These are phyloP conservation scores for Boletus reticuloceps DNA, from an alignment of 768 basidiomycete genomes.

Conservation along the genomic window DNA sequence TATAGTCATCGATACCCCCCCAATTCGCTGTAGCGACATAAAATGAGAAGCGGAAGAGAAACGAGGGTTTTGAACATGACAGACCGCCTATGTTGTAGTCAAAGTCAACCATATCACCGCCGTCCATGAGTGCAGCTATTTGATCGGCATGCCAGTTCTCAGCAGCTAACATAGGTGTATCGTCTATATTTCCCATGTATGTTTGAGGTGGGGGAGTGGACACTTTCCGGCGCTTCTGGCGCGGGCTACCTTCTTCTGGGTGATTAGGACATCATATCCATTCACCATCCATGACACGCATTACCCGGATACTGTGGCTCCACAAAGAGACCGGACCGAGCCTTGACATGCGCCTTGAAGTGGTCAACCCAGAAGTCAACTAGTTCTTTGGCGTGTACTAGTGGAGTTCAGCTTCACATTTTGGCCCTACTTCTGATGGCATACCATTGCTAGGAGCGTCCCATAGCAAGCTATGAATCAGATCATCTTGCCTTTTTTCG, in stretches of 20 bases:
- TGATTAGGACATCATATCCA: conserved; percentile 2
- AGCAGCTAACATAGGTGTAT: neutral
- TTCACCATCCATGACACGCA: neutral
- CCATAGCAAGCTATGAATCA: conserved; percentile 66
- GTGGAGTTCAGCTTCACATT: conserved; percentile 1
- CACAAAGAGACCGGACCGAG: conserved; percentile 40
- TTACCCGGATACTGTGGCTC: conserved; percentile 13
- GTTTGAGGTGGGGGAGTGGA: conserved; percentile 4
- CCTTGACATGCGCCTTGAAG: conserved; percentile 68
- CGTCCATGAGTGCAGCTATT: conserved; percentile 2
- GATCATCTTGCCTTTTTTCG: conserved; percentile 51
- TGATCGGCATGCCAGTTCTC: conserved; percentile 16
- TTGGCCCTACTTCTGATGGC: conserved; percentile 18
- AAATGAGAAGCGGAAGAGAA: neutral
- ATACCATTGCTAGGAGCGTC: conserved; percentile 63
- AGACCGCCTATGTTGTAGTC: conserved; percentile 24
- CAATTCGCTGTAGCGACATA: conserved; percentile 21
- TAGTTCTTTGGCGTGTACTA: conserved; percentile 67
- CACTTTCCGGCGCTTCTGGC: conserved; percentile 49
- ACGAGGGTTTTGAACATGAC: neutral
- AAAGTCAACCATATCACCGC: conserved; percentile 19
- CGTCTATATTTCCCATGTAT: neutral
- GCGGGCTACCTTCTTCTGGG: conserved; percentile 36
- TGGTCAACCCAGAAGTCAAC: conserved; percentile 73
- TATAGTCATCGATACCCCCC: conserved; percentile 16